Base-by-base conservation (phyloP, 2,329 filamentous ascomycete species). In the Podosphaera xanthii region DNA sequence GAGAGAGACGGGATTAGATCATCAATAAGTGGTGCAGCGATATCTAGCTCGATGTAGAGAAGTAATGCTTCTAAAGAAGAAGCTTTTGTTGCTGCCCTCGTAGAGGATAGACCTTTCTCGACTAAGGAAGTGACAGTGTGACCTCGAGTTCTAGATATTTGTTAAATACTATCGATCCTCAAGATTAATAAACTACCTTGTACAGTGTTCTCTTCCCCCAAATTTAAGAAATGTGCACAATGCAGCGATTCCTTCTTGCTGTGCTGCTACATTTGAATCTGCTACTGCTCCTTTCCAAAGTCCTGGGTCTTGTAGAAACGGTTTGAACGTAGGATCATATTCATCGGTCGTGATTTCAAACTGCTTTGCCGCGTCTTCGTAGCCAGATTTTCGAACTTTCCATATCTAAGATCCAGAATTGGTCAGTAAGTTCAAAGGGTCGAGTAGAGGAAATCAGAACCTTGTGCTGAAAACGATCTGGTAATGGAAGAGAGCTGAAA, bases 231-330 rank as follows among this genome's bases (percentile, higher is more conserved):
- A 98, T 0, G 88, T 83, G 72, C 89, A 94, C 67, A 95, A 80
- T 44, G 91, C 86, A 55, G 80, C 82, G 55, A 98, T 80, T 62
- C 87, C 92, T 66, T 98, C 94, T 72, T 94, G 85, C 71, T 98
- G 92, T 40, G 94, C 92, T 22, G 91, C 92, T 60, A 98, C 92
- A 67, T 98, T 98, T 59, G 90, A 92, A 72, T 98, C 92, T 66
- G 83, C 82, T 5, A 92, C 91, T 0, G 90, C 92, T 42, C 82
- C 84, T 71, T 97, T 97, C 91, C 89, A 96, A 61, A 98, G 71
- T 62, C 82, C 75, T 0, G 89, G 77, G 65, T 98, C 92, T 69
- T 86, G 82, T 62, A 92, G 73, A 68, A 97, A 98, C 0, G 91
- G 88, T 65, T 82, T 79, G 67, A 98, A 96, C 42, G 83, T 83